Conservation (phyloP, 495 filamentous ascomycete species). For the Penicillium flavigenum region DNA sequence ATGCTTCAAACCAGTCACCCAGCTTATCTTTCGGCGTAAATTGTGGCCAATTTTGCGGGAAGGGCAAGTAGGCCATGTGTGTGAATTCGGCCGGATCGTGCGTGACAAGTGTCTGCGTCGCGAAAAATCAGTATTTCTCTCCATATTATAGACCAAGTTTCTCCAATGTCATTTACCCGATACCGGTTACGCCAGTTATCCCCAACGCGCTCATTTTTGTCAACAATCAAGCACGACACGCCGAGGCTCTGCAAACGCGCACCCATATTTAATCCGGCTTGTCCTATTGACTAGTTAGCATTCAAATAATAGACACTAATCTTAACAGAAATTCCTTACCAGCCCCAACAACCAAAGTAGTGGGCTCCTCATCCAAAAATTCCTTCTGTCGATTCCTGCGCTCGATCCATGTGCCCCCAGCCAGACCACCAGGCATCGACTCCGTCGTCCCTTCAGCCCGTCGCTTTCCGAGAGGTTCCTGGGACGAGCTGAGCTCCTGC, state of each 20-base stretch:
- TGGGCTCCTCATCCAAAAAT: slow-evolving; percentile 58
- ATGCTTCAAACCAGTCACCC: slow-evolving; percentile 73
- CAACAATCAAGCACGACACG: slow-evolving; percentile 64
- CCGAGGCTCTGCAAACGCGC: slow-evolving; percentile 69
- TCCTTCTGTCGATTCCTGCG: slow-evolving; percentile 54
- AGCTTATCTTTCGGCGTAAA: slow-evolving; percentile 81
- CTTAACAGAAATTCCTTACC: slow-evolving; percentile 28
- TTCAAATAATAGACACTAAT: slow-evolving; percentile 7
- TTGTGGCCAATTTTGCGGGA: slow-evolving; percentile 65
- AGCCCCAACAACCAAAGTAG: slow-evolving; percentile 65
- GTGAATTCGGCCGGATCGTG: slow-evolving; percentile 74
- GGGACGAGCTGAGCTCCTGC: slow-evolving; percentile 48
- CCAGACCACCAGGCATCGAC: slow-evolving; percentile 55
- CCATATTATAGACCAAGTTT: background rate
- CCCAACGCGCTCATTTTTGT: slow-evolving; percentile 63
- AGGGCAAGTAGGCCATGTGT: slow-evolving; percentile 71
- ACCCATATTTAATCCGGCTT: slow-evolving; percentile 57
- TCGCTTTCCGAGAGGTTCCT: slow-evolving; percentile 51
- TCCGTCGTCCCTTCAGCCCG: slow-evolving; percentile 56
- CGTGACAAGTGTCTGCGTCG: slow-evolving; percentile 25
- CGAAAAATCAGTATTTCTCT: background rate
- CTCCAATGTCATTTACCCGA: slow-evolving; percentile 25
- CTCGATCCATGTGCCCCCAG: slow-evolving; percentile 68
- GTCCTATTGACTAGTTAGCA: slow-evolving; percentile 30
- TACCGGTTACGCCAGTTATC: slow-evolving; percentile 77